These are phyloP conservation scores for Soucietia sequanensis DNA, from an alignment of 805 yeast species.

Conservation along the genomic window DNA sequence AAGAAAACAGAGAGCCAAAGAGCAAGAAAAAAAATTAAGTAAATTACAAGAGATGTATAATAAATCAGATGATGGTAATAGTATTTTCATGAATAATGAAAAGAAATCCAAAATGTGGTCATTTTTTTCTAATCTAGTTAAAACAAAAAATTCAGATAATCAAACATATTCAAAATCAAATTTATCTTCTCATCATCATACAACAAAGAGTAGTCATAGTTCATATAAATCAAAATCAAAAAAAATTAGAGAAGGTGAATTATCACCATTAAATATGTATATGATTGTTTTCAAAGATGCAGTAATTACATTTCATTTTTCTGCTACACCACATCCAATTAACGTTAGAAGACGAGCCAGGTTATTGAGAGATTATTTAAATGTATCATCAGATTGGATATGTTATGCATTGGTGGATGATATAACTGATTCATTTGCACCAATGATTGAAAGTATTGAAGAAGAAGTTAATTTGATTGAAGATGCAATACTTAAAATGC, in stretches of 20 bases:
- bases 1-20: constrained; percentile 49
- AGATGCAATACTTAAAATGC: constrained; percentile 85
- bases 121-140: constrained; percentile 9
- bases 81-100: constrained; percentile 16
- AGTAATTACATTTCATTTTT: constrained; percentile 89
- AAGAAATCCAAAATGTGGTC: constrained; percentile 14
- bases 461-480: constrained; percentile 94
- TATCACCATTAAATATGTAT: constrained; percentile 89
- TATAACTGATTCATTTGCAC: constrained; percentile 96
- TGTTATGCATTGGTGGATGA: constrained; percentile 96
- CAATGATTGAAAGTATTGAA: constrained; percentile 91
- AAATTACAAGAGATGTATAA: constrained; percentile 39
- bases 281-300: constrained; percentile 89
- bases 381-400: constrained; percentile 94
- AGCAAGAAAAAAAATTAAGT: constrained; percentile 38
- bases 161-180: constrained; percentile 1
- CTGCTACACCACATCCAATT: constrained; percentile 94
- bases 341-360: constrained; percentile 94
- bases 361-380: constrained; percentile 79
- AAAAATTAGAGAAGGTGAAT: constrained; percentile 50
- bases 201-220: constrained; percentile 14
- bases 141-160: constrained; percentile 5
- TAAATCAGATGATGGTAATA: constrained; percentile 12
- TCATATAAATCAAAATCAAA: constrained; percentile 24
- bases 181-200: constrained; percentile 1